These are phyloP conservation scores for Ophiosphaerella korrae DNA, from an alignment of 2,329 filamentous ascomycete genomes.

Conservation along the genomic window DNA sequence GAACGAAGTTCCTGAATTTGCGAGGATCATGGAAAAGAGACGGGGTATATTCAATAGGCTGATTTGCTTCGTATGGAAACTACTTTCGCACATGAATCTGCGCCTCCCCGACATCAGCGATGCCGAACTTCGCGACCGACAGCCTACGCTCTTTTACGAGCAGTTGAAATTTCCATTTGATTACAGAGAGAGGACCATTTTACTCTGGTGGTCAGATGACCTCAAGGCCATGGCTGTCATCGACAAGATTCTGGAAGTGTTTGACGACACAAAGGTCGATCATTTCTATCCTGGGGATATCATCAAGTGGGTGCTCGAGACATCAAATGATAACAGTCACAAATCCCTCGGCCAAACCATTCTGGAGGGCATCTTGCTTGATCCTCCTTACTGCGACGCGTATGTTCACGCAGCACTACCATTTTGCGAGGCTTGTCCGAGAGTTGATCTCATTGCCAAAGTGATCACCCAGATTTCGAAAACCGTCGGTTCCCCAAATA, in stretches of 20 bases:
- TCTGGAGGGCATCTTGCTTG: conserved; percentile 34
- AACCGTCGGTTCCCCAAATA: conserved; percentile 13
- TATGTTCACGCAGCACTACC: conserved; percentile 40
- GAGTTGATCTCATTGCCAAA: conserved; percentile 14
- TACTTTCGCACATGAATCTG: conserved; percentile 38
- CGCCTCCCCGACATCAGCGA: conserved; percentile 12
- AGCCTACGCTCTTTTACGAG: conserved; percentile 26
- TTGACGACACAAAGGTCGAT: conserved; percentile 36
- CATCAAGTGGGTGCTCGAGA: conserved; percentile 37
- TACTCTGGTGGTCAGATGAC: conserved; percentile 36
- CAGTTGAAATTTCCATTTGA: conserved; percentile 35
- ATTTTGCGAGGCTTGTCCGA: conserved; percentile 35
- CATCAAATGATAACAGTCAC: conserved; percentile 16
- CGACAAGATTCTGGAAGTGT: conserved; percentile 43
- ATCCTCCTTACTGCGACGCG: conserved; percentile 32
- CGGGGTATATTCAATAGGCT: conserved; percentile 37
- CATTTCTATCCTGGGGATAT: conserved; percentile 43
- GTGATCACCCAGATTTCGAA: conserved; percentile 30
- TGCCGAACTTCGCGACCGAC: conserved; percentile 19
- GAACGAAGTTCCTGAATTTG: conserved; percentile 24
- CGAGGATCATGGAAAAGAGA: conserved; percentile 39
- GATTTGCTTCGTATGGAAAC: conserved; percentile 33
- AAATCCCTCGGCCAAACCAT: conserved; percentile 31
- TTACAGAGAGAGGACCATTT: conserved; percentile 22
- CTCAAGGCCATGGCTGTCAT: conserved; percentile 38